phyloP scores from a whole-genome alignment of 129 eudicot species.

The Helianthus annuus region HanXRQr2.0-SUNRISE NC_035437.2:135227210-135227709 shows the following conservation, averaged over 20 bases:
- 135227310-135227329: constrained; percentile 88
- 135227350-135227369: neutral
- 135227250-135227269: constrained; percentile 79
- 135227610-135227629: neutral
- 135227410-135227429: neutral
- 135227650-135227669: no score
- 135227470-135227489: neutral
- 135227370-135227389: neutral
- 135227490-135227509: neutral
- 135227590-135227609: neutral
- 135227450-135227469: neutral
- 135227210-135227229: constrained; percentile 87
- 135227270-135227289: constrained; percentile 75
- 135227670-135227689: no score
- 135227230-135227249: constrained; percentile 90
- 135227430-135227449: neutral
- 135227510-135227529: neutral
- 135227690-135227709: no score
- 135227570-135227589: neutral
- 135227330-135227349: constrained; percentile 72
- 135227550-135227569: neutral
- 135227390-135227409: neutral
- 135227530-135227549: neutral
- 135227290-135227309: constrained; percentile 76
- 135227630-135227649: no score